Evolutionary conservation across 257 asterid species (phyloP).

Genomic region (Rauvolfia tetraphylla): DNA sequence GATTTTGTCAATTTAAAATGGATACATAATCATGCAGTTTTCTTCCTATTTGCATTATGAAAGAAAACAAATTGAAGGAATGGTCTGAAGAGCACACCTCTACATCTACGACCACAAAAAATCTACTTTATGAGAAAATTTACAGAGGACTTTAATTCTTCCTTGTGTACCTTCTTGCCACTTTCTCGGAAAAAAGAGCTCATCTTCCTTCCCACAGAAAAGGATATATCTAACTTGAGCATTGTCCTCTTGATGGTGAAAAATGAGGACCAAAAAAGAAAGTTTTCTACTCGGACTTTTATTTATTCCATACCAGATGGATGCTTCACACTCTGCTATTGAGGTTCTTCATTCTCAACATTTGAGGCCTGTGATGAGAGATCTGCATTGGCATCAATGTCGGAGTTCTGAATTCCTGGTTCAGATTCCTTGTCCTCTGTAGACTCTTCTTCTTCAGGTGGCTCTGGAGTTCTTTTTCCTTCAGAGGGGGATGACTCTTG

Average conservation of each 20-base stretch:
- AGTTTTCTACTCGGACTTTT: neutral
- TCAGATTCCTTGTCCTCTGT: conserved; percentile 6
- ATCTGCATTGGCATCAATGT: neutral
- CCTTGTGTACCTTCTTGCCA: neutral
- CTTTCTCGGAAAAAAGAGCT: neutral
- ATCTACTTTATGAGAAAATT: neutral
- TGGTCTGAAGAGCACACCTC: neutral
- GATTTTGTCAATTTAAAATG: too few relatives aligned
- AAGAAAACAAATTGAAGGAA: neutral
- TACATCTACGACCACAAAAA: neutral
- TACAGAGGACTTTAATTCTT: neutral
- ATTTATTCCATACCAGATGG: neutral
- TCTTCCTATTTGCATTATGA: too few relatives aligned
- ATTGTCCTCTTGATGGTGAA: neutral
- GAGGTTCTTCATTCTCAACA: conserved; percentile 8
- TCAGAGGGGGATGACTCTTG: conserved; percentile 18
- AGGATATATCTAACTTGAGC: too few relatives aligned
- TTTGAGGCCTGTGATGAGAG: neutral
- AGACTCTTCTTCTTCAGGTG: conserved; percentile 1
- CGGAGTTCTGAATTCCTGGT: neutral
- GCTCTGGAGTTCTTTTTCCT: neutral
- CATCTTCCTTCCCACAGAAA: neutral
- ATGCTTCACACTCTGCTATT: neutral
- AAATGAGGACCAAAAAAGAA: neutral
- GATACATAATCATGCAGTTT: too few relatives aligned